phyloP scores from a whole-genome alignment of 768 basidiomycete genomes.

The Russula olivacea region DNA sequence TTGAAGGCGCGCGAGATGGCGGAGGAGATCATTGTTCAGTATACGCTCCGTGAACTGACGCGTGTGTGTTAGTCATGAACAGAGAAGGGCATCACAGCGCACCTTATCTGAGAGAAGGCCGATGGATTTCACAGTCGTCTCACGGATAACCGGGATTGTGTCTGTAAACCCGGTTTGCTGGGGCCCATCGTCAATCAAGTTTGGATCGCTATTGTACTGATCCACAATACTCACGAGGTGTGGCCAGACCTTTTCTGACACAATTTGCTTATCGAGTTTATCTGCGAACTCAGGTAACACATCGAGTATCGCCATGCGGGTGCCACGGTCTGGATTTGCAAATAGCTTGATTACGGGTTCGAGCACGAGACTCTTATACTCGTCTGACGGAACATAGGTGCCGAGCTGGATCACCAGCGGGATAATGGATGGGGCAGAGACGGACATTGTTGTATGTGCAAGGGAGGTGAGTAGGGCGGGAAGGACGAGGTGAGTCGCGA shows the following conservation, averaged over 20 bases:
- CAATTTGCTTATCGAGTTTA: slow-evolving; percentile 77
- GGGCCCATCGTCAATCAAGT: neutral
- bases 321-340: slow-evolving; percentile 86
- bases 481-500: slow-evolving; percentile 77
- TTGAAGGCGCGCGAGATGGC: slow-evolving; percentile 89
- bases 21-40: slow-evolving; percentile 93
- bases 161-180: slow-evolving; percentile 96
- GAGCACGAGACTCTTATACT: slow-evolving; percentile 64
- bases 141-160: slow-evolving; percentile 88
- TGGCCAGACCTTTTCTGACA: slow-evolving; percentile 88
- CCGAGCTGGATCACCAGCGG: slow-evolving; percentile 83
- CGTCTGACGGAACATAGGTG: slow-evolving; percentile 57
- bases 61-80: slow-evolving; percentile 1
- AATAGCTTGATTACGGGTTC: slow-evolving; percentile 80
- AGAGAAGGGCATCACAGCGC: slow-evolving; percentile 10
- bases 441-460: slow-evolving; percentile 65
- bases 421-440: slow-evolving; percentile 68
- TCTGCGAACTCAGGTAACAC: slow-evolving; percentile 78
- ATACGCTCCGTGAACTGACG: slow-evolving; percentile 80
- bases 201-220: neutral
- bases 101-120: slow-evolving; percentile 83
- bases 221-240: slow-evolving; percentile 57
- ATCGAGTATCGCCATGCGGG: slow-evolving; percentile 89
- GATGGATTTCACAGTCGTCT: slow-evolving; percentile 88
- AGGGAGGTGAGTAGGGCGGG: slow-evolving; percentile 71